Evolutionary conservation across 2,329 filamentous ascomycete species (phyloP).

Genomic region (Aspergillus ibericus): DNA sequence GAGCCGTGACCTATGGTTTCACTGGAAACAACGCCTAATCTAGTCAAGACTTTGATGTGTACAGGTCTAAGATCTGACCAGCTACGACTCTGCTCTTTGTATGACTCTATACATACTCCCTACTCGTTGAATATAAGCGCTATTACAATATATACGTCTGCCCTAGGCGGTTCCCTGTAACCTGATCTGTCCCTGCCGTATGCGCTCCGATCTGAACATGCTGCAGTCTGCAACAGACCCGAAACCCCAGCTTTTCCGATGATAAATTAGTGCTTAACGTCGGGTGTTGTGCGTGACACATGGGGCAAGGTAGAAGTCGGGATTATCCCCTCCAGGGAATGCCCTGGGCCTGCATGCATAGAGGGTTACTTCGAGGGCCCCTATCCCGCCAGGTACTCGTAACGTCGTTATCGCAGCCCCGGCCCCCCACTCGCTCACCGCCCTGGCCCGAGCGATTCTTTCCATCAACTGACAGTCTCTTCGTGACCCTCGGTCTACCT

Average conservation of each 20-base stretch:
- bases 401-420: not conserved
- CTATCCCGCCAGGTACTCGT: too few species aligned
- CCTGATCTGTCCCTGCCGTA: not conserved
- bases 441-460: slow-evolving; percentile 5
- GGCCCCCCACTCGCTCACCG: slow-evolving; percentile 8
- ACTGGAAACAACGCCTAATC: not conserved
- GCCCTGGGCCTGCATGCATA: too few species aligned
- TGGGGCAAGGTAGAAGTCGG: too few species aligned
- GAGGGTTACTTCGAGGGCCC: too few species aligned
- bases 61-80: not conserved
- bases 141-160: not conserved
- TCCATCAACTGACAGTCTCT: slow-evolving; percentile 16
- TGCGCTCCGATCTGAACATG: too few species aligned
- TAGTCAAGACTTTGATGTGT: not conserved
- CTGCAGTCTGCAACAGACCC: too few species aligned
- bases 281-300: too few species aligned
- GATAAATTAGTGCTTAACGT: too few species aligned
- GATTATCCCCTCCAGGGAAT: too few species aligned
- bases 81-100: not conserved
- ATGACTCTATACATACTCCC: not conserved
- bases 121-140: not conserved
- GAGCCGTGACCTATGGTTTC: slow-evolving; percentile 10
- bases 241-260: too few species aligned
- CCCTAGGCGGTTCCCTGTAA: not conserved
- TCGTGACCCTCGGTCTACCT: slow-evolving; percentile 11